Evolutionary conservation across 2,329 filamentous ascomycete species (phyloP).

Genomic region (Podosphaera aphanis): DNA sequence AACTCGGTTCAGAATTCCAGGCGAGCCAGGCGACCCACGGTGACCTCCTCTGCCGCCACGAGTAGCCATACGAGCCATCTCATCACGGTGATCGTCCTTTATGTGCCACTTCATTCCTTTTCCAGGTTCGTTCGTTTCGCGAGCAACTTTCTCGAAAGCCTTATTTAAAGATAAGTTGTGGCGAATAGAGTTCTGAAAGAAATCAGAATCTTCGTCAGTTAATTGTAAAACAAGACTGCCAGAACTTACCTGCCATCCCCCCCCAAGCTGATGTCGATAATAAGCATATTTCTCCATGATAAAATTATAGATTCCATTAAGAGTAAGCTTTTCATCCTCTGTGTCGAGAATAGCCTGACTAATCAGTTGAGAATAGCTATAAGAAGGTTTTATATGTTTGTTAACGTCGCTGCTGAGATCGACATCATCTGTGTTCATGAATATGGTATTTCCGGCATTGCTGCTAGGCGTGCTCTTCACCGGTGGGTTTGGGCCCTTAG

Average conservation of each 20-base stretch:
- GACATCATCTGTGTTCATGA: conserved; percentile 30
- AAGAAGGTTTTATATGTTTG: conserved; percentile 81
- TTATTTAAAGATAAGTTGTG: conserved; percentile 94
- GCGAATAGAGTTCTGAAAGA: conserved; percentile 63
- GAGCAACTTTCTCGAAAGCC: conserved; percentile 76
- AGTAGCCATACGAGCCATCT: conserved; percentile 41
- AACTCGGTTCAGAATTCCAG: conserved; percentile 13
- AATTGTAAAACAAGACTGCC: not conserved
- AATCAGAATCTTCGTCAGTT: not conserved
- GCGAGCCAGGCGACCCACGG: conserved; percentile 46
- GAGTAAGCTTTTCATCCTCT: conserved; percentile 65
- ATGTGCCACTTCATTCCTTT: conserved; percentile 99
- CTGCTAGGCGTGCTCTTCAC: conserved; percentile 11
- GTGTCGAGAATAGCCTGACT: conserved; percentile 84
- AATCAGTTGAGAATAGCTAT: conserved; percentile 91
- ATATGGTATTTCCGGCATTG: conserved; percentile 18
- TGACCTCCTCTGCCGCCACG: conserved; percentile 38
- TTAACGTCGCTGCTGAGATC: conserved; percentile 66
- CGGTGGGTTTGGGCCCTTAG: conserved; percentile 8
- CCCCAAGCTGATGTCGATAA: conserved; percentile 51
- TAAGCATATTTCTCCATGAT: conserved; percentile 85
- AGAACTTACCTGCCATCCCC: conserved; percentile 70
- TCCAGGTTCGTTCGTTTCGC: conserved; percentile 80
- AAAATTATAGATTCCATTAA: conserved; percentile 82
- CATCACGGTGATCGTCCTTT: conserved; percentile 58